Percentiles rank a stretch among this genome's conserved stretches.
phyloP scores from a whole-genome alignment of 306 rosid genomes.

The Cicer pinnatifidum region DNA sequence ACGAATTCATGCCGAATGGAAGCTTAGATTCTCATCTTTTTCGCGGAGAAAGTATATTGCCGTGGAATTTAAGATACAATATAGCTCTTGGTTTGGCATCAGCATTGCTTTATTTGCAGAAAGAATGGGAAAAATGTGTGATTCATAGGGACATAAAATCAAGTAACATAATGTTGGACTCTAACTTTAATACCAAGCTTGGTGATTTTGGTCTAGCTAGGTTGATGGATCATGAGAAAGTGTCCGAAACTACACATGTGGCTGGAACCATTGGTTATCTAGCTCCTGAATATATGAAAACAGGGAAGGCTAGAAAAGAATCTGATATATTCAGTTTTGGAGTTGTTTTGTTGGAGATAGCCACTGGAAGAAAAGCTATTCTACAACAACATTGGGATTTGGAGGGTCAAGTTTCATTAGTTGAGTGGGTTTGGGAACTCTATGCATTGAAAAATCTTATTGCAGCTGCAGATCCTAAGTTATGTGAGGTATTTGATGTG shows the following conservation, averaged over 20 bases:
- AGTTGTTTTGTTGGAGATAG: constrained; percentile 45
- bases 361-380: constrained; percentile 46
- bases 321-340: constrained; percentile 53
- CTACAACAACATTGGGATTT: background rate
- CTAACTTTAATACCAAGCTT: constrained; percentile 50
- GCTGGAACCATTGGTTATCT: constrained; percentile 56
- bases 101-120: constrained; percentile 51
- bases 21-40: constrained; percentile 52
- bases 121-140: constrained; percentile 56
- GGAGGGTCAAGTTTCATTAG: constrained; percentile 35
- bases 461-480: constrained; percentile 42
- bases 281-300: constrained; percentile 45
- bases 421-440: constrained; percentile 53
- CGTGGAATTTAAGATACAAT: constrained; percentile 44
- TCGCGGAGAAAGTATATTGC: constrained; percentile 18
- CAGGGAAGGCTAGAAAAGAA: constrained; percentile 46
- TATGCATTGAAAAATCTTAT: constrained; percentile 40
- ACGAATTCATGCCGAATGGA: constrained; percentile 55
- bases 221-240: constrained; percentile 48
- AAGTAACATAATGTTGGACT: constrained; percentile 62
- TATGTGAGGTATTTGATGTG: constrained; percentile 39
- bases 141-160: constrained; percentile 56
- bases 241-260: constrained; percentile 39
- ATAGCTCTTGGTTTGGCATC: constrained; percentile 52
- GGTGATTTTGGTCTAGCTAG: constrained; percentile 62